Conservation (phyloP, 139 green algal genomes). For the Ulvella scutata region DNA sequence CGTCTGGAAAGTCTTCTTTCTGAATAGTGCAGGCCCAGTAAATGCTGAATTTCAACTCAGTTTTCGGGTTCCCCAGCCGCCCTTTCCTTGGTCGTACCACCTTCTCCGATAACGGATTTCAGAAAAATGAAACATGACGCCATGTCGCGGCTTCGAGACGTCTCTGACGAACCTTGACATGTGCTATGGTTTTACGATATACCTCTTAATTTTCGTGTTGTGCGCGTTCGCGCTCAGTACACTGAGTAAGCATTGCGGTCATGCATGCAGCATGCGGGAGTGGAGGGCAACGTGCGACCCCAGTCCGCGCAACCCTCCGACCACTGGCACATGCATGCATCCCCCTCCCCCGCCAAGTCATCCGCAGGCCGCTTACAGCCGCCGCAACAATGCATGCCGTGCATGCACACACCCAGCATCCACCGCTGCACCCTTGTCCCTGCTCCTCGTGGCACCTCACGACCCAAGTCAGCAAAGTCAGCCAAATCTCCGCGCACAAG, state of each 20-base stretch:
- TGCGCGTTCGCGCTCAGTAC: neutral
- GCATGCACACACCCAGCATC: neutral
- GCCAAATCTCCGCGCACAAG: neutral
- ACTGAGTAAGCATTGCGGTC: neutral
- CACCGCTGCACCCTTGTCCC: too few species aligned
- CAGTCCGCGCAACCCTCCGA: neutral
- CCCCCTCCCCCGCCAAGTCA: neutral
- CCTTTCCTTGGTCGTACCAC: too few species aligned
- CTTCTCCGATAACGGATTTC: neutral
- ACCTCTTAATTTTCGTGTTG: neutral
- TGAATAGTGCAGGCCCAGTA: too few species aligned
- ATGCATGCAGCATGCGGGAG: neutral
- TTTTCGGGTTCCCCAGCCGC: too few species aligned
- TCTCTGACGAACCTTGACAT: neutral
- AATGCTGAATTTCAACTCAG: too few species aligned
- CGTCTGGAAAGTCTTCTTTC: too few species aligned
- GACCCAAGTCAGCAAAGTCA: neutral
- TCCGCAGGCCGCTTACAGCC: neutral
- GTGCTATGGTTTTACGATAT: neutral
- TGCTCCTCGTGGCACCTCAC: neutral
- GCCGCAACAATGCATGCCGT: neutral
- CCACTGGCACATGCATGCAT: neutral
- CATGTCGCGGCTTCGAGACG: neutral
- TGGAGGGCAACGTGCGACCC: neutral
- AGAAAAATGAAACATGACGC: neutral